A percentile compares a stretch with the other conserved stretches of the same genome.
Conservation (phyloP, 2,329 filamentous ascomycete species). For the Colletotrichum tanaceti region DNA sequence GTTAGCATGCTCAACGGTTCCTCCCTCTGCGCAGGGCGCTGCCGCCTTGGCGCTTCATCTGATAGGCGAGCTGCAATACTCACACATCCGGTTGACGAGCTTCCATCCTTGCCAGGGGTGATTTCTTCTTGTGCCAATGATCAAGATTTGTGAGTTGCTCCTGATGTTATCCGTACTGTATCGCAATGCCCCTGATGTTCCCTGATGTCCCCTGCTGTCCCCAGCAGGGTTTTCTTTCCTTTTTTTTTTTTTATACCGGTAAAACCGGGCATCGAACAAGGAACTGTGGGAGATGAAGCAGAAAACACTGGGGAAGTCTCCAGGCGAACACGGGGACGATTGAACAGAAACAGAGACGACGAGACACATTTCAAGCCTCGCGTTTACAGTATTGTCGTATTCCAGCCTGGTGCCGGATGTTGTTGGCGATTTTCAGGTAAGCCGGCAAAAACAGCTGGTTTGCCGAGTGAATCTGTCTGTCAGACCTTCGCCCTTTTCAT, state of each 20-base stretch:
- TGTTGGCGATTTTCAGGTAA: slow-evolving; percentile 25
- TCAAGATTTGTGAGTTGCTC: slow-evolving; percentile 20
- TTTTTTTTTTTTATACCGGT: too few species aligned
- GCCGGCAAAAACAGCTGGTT: slow-evolving; percentile 19
- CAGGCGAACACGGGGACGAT: slow-evolving; percentile 10
- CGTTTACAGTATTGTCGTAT: neutral
- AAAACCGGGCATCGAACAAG: slow-evolving; percentile 21
- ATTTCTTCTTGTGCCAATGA: slow-evolving; percentile 17
- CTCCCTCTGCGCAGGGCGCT: slow-evolving; percentile 36
- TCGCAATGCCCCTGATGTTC: slow-evolving; percentile 4
- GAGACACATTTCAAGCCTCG: slow-evolving; percentile 4
- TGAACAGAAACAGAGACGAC: slow-evolving; percentile 23
- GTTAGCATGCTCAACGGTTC: slow-evolving; percentile 22
- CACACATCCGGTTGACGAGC: slow-evolving; percentile 21
- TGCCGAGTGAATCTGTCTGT: slow-evolving; percentile 14
- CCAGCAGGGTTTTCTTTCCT: neutral
- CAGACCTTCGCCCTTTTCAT: slow-evolving; percentile 17
- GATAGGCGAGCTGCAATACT: slow-evolving; percentile 29
- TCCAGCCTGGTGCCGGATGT: slow-evolving; percentile 17
- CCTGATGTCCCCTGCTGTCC: slow-evolving; percentile 11
- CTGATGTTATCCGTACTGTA: slow-evolving; percentile 17
- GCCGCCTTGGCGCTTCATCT: slow-evolving; percentile 39
- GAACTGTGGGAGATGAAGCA: slow-evolving; percentile 36
- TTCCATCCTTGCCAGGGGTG: slow-evolving; percentile 23
- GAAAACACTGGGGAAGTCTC: slow-evolving; percentile 30